A percentile compares a stretch with the other conserved stretches of the same genome.
phyloP scores from a whole-genome alignment of 306 rosid genomes.

The Malus fusca region DNA sequence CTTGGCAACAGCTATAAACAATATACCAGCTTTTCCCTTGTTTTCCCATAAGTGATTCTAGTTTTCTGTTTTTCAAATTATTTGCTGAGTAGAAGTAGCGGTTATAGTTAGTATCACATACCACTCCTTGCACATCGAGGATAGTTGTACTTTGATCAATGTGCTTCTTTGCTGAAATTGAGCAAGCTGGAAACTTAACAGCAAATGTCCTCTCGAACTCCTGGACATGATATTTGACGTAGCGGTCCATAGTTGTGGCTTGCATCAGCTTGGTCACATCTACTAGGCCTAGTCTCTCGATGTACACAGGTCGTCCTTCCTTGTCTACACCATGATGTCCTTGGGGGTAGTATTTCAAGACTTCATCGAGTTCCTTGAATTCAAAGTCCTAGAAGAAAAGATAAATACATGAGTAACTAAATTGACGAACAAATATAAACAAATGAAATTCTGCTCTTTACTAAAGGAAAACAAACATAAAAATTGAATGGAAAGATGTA shows the following conservation, averaged over 20 bases:
- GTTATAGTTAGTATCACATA: conserved; percentile 29
- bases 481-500: neutral
- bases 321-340: conserved; percentile 92
- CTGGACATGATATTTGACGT: conserved; percentile 63
- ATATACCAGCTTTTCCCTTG: neutral
- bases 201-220: conserved; percentile 84
- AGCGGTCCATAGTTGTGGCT: conserved; percentile 83
- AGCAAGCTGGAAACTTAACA: conserved; percentile 80
- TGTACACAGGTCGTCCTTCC: conserved; percentile 88
- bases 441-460: neutral
- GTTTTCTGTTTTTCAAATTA: too few species aligned
- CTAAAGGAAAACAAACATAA: neutral
- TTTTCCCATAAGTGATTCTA: neutral
- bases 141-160: conserved; percentile 95
- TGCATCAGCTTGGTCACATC: conserved; percentile 66
- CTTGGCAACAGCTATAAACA: neutral
- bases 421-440: neutral
- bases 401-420: neutral
- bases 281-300: conserved; percentile 74
- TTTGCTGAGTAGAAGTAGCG: neutral
- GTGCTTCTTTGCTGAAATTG: conserved; percentile 81
- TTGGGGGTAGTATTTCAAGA: conserved; percentile 74
- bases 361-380: conserved; percentile 64
- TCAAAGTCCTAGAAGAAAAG: conserved; percentile 53
- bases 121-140: conserved; percentile 94